Percentiles rank a stretch among this genome's conserved stretches.
Evolutionary conservation across 2,329 filamentous ascomycete species (phyloP).

Genomic region (Plectosphaerella sp.): DNA sequence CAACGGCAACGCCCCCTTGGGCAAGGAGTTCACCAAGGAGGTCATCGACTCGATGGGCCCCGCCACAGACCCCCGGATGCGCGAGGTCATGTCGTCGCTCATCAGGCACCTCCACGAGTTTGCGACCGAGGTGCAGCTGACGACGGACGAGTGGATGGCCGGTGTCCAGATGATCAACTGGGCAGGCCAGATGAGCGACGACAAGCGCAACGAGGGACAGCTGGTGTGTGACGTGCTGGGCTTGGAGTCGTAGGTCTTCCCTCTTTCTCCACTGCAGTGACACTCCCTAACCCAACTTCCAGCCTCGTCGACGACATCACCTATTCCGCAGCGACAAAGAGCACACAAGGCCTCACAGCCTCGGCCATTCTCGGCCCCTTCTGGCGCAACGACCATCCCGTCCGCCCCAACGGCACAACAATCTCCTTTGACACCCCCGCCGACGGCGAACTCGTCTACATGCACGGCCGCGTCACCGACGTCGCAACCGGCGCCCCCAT

Average conservation of each 20-base stretch:
- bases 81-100: constrained; percentile 62
- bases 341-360: not conserved
- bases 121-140: constrained; percentile 73
- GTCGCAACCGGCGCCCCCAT: constrained; percentile 61
- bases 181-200: constrained; percentile 64
- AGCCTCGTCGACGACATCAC: constrained; percentile 71
- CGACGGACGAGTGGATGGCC: constrained; percentile 73
- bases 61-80: constrained; percentile 62
- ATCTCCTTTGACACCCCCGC: constrained; percentile 53
- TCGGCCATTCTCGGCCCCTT: constrained; percentile 80
- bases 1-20: constrained; percentile 15
- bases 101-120: constrained; percentile 79
- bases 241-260: constrained; percentile 58
- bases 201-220: constrained; percentile 69
- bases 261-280: too few relatives aligned
- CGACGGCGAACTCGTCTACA: constrained; percentile 49
- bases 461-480: constrained; percentile 58
- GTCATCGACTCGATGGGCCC: constrained; percentile 74
- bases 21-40: constrained; percentile 60
- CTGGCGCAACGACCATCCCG: constrained; percentile 70
- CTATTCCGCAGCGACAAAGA: not conserved
- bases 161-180: constrained; percentile 57
- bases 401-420: constrained; percentile 62
- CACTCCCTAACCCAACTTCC: too few relatives aligned
- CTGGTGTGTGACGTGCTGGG: constrained; percentile 70